Percentiles rank a stretch among this genome's conserved stretches.
Conservation (phyloP, 202 grass and related monocot species). For the Setaria viridis region DNA sequence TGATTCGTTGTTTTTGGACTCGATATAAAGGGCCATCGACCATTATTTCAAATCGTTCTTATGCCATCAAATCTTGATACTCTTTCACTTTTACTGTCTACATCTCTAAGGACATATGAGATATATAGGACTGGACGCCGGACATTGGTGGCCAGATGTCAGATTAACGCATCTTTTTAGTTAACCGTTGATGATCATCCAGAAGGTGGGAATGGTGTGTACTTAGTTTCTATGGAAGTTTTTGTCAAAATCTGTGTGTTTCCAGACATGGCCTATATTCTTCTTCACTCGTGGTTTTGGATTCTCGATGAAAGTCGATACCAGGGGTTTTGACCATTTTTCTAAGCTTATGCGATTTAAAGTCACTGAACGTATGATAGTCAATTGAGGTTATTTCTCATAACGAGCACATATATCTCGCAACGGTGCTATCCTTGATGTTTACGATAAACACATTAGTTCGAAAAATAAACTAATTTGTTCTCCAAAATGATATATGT, state of each 20-base stretch:
- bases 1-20: too few species aligned
- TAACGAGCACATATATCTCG: too few species aligned
- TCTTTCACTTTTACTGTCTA: too few species aligned
- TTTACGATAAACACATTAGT: too few species aligned
- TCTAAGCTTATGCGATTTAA: neutral
- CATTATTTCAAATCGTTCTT: too few species aligned
- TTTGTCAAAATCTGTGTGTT: neutral
- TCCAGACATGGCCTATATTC: neutral
- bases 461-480: too few species aligned
- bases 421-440: too few species aligned
- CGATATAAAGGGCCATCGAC: too few species aligned
- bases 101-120: too few species aligned
- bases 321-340: neutral
- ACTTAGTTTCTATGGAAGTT: neutral
- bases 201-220: too few species aligned
- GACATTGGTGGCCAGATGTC: neutral
- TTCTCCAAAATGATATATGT: too few species aligned
- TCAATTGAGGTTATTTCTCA: neutral
- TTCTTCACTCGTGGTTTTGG: neutral
- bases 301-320: neutral
- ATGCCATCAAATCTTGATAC: too few species aligned
- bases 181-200: neutral
- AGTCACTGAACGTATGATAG: neutral
- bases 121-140: neutral
- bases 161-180: neutral